Evolutionary conservation across 2,329 filamentous ascomycete genomes (phyloP).

Genomic region (Aspergillus alliaceus): DNA sequence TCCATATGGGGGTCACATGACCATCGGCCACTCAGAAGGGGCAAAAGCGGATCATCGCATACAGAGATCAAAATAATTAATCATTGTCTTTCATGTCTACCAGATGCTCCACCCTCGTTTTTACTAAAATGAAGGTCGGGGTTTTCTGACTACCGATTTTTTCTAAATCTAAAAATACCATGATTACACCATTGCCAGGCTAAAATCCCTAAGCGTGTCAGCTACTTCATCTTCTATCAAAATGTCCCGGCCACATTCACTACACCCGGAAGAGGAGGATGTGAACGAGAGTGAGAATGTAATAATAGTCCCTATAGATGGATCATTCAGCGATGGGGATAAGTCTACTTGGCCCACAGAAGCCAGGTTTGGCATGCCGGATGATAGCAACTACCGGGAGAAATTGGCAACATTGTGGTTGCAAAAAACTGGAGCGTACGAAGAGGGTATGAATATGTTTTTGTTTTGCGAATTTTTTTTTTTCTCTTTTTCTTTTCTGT

Average conservation of each 20-base stretch:
- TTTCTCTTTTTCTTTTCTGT: constrained; percentile 1
- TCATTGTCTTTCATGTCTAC: not conserved
- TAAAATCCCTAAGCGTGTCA: not conserved
- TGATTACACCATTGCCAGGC: not conserved
- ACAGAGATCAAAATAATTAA: not conserved
- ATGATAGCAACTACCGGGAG: constrained; percentile 48
- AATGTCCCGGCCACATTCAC: constrained; percentile 8
- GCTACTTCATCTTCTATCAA: not conserved
- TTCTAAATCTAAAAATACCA: not conserved
- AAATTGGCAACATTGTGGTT: constrained; percentile 53
- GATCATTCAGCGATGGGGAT: constrained; percentile 41
- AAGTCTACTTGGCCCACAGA: constrained; percentile 36
- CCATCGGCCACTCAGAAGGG: not conserved
- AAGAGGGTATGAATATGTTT: constrained; percentile 31
- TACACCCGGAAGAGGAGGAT: constrained; percentile 19
- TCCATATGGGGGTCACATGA: constrained; percentile 6
- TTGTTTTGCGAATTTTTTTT: not conserved
- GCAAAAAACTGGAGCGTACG: constrained; percentile 39
- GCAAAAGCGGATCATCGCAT: not conserved
- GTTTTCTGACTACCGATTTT: no score
- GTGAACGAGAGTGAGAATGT: constrained; percentile 1
- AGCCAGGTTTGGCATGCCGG: constrained; percentile 33
- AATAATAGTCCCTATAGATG: constrained; percentile 35
- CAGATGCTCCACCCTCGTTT: not conserved
- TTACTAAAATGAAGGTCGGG: not conserved